phyloP scores from a whole-genome alignment of 352 stramenopile species.

The Elongisporangium undulatum region DNA sequence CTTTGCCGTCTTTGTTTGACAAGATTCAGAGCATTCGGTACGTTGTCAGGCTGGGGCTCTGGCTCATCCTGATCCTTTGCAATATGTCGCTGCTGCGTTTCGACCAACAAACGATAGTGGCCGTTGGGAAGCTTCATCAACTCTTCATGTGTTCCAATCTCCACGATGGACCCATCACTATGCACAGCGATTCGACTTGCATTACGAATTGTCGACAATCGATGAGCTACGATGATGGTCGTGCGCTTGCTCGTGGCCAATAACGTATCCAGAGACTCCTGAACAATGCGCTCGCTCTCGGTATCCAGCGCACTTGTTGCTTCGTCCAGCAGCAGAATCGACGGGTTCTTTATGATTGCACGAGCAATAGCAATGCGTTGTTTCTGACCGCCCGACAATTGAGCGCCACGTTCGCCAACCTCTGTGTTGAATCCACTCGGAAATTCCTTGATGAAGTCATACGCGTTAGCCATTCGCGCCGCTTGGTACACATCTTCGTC shows the following conservation, averaged over 20 bases:
- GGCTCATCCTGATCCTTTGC: not conserved
- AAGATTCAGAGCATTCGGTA: no score
- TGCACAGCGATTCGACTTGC: constrained; percentile 95
- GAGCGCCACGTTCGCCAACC: constrained; percentile 80
- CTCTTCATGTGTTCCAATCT: constrained; percentile 91
- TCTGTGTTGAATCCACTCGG: constrained; percentile 86
- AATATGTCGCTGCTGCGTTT: constrained; percentile 20
- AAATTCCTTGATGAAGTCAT: constrained; percentile 90
- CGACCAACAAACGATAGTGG: constrained; percentile 41
- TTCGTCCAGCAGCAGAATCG: constrained; percentile 89
- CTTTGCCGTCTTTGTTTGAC: no score
- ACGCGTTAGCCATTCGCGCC: constrained; percentile 84
- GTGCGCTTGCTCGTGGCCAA: constrained; percentile 53
- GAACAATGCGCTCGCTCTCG: constrained; percentile 79
- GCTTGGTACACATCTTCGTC: constrained; percentile 59
- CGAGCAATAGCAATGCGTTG: constrained; percentile 91
- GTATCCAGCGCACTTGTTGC: constrained; percentile 85
- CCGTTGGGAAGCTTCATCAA: constrained; percentile 58
- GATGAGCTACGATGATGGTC: constrained; percentile 93
- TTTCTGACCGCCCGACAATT: constrained; percentile 94
- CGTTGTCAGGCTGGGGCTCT: not conserved
- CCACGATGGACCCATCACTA: constrained; percentile 86
- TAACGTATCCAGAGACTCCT: constrained; percentile 67
- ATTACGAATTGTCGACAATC: constrained; percentile 92
- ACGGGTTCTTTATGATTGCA: constrained; percentile 87